Conservation (phyloP, 176 grass and related monocot genomes). For the Urochloa ruziziensis region DNA sequence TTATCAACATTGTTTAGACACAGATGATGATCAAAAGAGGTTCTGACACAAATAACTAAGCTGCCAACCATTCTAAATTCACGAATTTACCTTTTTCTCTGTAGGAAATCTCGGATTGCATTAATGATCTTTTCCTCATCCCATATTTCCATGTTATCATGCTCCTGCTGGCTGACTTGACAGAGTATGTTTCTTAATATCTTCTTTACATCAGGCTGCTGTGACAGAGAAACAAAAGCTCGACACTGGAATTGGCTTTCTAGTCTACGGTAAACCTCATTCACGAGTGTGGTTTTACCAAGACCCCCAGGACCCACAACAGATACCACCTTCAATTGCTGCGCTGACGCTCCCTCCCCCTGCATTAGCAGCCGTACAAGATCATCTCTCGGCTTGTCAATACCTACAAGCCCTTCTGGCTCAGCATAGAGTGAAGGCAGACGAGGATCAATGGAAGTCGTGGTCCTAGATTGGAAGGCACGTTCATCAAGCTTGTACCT, state of each 20-base stretch:
- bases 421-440: constrained; percentile 8
- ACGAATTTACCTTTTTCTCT: not conserved
- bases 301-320: constrained; percentile 19
- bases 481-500: constrained; percentile 25
- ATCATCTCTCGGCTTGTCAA: not conserved
- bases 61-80: not conserved
- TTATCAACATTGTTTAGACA: not conserved
- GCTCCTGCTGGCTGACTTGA: constrained; percentile 5
- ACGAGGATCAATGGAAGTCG: not conserved
- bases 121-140: constrained; percentile 11
- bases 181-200: constrained; percentile 12
- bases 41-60: not conserved
- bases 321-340: constrained; percentile 25
- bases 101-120: not conserved
- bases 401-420: not conserved
- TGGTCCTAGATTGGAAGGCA: not conserved
- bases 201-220: constrained; percentile 25
- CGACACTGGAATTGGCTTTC: constrained; percentile 6
- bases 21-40: no score
- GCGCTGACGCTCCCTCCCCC: not conserved
- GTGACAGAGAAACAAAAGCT: constrained; percentile 29
- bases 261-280: constrained; percentile 13
- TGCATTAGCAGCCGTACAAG: not conserved
- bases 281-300: constrained; percentile 22
- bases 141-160: not conserved